These are phyloP conservation scores for Pseudocercospora vitis DNA, from an alignment of 2,329 filamentous ascomycete genomes.

Conservation along the genomic window DNA sequence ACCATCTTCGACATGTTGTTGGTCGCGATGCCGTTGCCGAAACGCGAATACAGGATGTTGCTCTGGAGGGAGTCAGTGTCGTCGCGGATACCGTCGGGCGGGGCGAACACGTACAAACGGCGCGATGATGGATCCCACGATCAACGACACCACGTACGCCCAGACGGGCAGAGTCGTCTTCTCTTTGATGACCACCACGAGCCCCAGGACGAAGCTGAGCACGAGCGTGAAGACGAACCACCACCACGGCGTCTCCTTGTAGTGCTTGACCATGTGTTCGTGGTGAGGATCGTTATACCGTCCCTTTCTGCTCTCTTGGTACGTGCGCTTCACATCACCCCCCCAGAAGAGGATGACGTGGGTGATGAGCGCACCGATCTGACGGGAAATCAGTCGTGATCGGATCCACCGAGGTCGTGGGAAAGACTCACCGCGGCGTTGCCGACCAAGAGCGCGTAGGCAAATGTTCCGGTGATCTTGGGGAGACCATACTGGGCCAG, in stretches of 20 bases:
- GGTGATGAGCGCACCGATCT: conserved; percentile 55
- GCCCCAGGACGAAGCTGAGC: conserved; percentile 34
- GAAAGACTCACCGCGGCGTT: conserved; percentile 51
- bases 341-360: conserved; percentile 59
- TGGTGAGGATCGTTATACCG: conserved; percentile 55
- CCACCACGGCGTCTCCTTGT: conserved; percentile 50
- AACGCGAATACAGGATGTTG: conserved; percentile 39
- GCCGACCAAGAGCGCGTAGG: conserved; percentile 52
- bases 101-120: conserved; percentile 42
- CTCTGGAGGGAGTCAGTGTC: conserved; percentile 36
- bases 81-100: too few species aligned
- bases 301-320: conserved; percentile 48
- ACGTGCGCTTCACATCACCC: conserved; percentile 51
- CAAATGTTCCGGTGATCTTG: conserved; percentile 50
- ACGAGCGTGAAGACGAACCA: conserved; percentile 37
- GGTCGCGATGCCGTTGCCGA: conserved; percentile 60
- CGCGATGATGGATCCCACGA: conserved; percentile 43
- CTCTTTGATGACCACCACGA: conserved; percentile 35
- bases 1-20: conserved; percentile 61
- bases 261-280: conserved; percentile 53
- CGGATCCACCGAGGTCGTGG: too few species aligned
- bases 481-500: conserved; percentile 50
- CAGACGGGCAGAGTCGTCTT: conserved; percentile 37
- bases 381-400: too few species aligned
- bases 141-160: conserved; percentile 35